Base-by-base conservation (phyloP, 495 filamentous ascomycete species). In the Thermothielavioides terrestris region DNA sequence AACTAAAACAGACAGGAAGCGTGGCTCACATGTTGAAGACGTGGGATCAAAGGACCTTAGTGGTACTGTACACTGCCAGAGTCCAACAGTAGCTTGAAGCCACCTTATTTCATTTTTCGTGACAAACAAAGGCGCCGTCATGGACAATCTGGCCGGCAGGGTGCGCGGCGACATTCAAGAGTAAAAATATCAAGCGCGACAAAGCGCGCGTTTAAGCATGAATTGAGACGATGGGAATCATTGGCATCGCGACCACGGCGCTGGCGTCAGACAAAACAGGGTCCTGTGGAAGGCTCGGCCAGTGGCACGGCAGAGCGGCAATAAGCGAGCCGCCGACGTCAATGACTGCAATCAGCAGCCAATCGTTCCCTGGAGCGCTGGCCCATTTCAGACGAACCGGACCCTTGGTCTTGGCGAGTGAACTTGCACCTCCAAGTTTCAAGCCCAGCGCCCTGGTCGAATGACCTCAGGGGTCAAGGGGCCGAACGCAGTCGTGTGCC, bases 241-340 rank as follows among this genome's bases (percentile, higher is more conserved):
- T 26, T 48, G 31, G 44, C 17, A 2, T 35, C 20, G 22, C 14
- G 42, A 6, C 17, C 4, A 22, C 38, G 20, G 12, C 12, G 15
- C 31, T 30, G 8, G 27, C 26, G 6, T 43, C 27, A 42, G 14
- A 41, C 27, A n/a, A n/a, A n/a, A n/a, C n/a, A n/a, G n/a, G n/a
- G n/a, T n/a, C n/a, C n/a, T n/a, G n/a, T n/a, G n/a, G n/a, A n/a
- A n/a, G n/a, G n/a, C n/a, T n/a, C n/a, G 10, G 28, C 42, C 43
- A 46, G 17, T 34, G 5, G 18, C 4, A 18, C 7, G 30, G 18
- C 22, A 25, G 31, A 34, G n/a, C n/a, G 25, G 31, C 14, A 32
- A 18, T 15, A 14, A 18, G 32, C 23, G 15, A 56, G 60, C 58
- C 60, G 44, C 60, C 54, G 58, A 63, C 58, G 60, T 63, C 58